These are phyloP conservation scores for Thelephora aurantiotincta DNA, from an alignment of 768 basidiomycete species.

Conservation along the genomic window DNA sequence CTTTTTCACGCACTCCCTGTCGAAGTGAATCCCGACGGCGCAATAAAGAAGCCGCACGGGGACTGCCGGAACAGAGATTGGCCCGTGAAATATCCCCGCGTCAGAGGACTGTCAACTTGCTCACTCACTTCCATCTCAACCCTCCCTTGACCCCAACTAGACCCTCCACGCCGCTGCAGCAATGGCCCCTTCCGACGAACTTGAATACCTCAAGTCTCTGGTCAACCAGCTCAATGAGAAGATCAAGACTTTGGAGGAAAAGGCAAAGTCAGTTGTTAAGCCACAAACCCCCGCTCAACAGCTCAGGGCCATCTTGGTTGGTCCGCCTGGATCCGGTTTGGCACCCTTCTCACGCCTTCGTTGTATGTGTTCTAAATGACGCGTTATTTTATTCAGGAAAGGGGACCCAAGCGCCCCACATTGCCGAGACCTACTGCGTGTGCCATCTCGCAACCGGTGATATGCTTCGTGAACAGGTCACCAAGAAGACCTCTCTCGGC, in stretches of 20 bases:
- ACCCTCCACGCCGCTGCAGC: not conserved
- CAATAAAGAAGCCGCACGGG: too few species aligned
- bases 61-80: too few species aligned
- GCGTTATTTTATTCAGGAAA: constrained; percentile 47
- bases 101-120: too few species aligned
- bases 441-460: constrained; percentile 99
- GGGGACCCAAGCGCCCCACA: constrained; percentile 93
- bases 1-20: too few species aligned
- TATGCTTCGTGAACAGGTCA: constrained; percentile 93
- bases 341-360: not conserved
- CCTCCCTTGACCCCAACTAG: too few species aligned
- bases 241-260: constrained; percentile 66
- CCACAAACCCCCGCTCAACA: constrained; percentile 59
- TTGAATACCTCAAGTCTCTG: constrained; percentile 90
- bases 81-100: too few species aligned
- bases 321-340: constrained; percentile 94
- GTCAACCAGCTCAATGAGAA: constrained; percentile 85
- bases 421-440: constrained; percentile 86
- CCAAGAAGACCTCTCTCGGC: constrained; percentile 76
- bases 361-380: not conserved
- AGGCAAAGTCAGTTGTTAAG: constrained; percentile 33
- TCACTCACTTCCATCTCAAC: too few species aligned
- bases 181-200: constrained; percentile 63
- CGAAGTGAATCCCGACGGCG: too few species aligned
- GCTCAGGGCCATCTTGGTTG: constrained; percentile 84